These are phyloP conservation scores for Calycina marina DNA, from an alignment of 2,329 filamentous ascomycete species.

Conservation along the genomic window DNA sequence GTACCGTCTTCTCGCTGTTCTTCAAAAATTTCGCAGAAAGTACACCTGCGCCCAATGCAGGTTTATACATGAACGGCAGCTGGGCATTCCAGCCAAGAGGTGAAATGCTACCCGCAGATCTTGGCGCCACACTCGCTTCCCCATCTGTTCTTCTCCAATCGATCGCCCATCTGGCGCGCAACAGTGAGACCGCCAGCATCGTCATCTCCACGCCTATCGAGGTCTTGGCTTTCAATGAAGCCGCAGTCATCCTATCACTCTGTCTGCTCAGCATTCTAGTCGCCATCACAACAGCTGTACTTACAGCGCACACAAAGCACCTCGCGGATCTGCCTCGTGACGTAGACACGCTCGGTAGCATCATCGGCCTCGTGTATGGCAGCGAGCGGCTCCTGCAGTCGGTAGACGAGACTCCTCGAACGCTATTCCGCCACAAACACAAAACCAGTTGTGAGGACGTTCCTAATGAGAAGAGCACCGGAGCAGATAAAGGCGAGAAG, in stretches of 20 bases:
- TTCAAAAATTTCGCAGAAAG: constrained; percentile 7
- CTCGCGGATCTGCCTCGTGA: constrained; percentile 6
- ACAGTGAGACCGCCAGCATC: background rate
- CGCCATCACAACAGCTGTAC: constrained; percentile 1
- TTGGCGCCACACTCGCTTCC: constrained; percentile 2
- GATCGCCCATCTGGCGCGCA: constrained; percentile 1
- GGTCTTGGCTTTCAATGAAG: constrained; percentile 4
- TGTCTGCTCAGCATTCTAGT: constrained; percentile 4
- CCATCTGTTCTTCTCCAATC: constrained; percentile 3
- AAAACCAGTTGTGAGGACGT: no score
- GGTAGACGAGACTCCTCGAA: background rate
- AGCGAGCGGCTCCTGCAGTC: constrained; percentile 5
- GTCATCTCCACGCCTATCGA: constrained; percentile 1
- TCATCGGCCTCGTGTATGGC: constrained; percentile 8
- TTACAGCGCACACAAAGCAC: constrained; percentile 1
- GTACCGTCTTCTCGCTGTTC: constrained; percentile 7
- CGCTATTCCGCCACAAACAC: no score
- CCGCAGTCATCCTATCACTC: constrained; percentile 6
- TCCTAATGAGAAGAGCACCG: no score
- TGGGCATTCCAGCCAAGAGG: constrained; percentile 5
- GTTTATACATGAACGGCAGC: constrained; percentile 4
- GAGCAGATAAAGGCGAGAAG: background rate
- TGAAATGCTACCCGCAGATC: constrained; percentile 3
- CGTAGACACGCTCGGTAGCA: constrained; percentile 6
- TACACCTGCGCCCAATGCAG: background rate